Base-by-base conservation (phyloP, 2,329 filamentous ascomycete genomes). In the Claviceps spartinae region DNA sequence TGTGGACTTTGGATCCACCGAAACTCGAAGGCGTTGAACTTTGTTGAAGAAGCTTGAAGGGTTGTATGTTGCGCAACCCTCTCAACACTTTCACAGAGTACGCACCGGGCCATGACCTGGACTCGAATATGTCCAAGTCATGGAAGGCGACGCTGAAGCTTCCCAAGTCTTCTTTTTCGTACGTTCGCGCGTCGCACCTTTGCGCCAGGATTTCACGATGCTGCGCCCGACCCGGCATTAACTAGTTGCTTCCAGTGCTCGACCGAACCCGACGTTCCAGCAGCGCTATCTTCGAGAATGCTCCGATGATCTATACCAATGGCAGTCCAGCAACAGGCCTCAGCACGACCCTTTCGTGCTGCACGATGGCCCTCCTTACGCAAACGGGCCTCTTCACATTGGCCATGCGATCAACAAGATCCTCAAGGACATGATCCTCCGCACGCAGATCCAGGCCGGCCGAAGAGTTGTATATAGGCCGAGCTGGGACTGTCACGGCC, bases 341-440 rank as follows among this genome's bases (percentile, higher is more conserved):
- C 69, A 76, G 46, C 68, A 78, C 38, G 68, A 79, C 44, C 73
- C 76, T 0, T 98, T 97, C 58, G 73, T 89, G 2, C 74, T 98
- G 8, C 93, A 97, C 64, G 93, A 98, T 81, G 93, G 93, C 0
- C 93, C 93, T 0, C 93, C 93, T 0, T 98, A 97, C 66, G 93
- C 93, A 57, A 98, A 98, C 70, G 93, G 93, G 14, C 79, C 78
- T 45, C 77, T 98, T 9, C 93, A 98, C 63, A 82, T 94, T 55
- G 93, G 93, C 2, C 93, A 98, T 73, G 89, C 93, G 38, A 73
- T 98, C 63, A 98, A 98, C 69, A 98, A 98, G 71, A 85, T 97
- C 59, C 75, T 95, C 54, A 98, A 98, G 72, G 93, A 98, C 68
- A 86, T 97, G 62, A 87, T 95, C 55, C 76, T 89, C 59, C 81